Percentiles rank a stretch among this genome's conserved stretches.
Conservation (phyloP, 2,329 filamentous ascomycete genomes). For the Fusarium fracticaudum region DNA sequence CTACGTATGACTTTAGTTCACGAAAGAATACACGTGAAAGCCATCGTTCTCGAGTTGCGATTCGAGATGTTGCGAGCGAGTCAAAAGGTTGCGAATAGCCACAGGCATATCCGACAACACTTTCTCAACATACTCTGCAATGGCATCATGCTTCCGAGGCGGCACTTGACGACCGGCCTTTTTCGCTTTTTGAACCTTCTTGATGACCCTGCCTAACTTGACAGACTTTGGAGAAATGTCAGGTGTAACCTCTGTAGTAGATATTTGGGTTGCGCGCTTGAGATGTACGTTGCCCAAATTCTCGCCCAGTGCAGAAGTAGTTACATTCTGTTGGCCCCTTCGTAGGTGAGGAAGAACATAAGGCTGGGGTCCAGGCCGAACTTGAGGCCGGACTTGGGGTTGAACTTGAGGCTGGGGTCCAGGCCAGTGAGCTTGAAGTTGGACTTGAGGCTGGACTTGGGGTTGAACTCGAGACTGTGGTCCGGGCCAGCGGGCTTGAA, state of each 20-base stretch:
- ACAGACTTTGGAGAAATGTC: not conserved
- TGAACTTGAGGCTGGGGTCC: not conserved
- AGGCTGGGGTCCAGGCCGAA: not conserved
- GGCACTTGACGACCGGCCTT: not conserved
- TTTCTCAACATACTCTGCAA: not conserved
- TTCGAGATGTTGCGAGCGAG: constrained; percentile 20
- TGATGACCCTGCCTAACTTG: constrained; percentile 8
- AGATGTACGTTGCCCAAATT: not conserved
- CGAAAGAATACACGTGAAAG: constrained; percentile 10
- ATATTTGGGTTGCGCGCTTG: constrained; percentile 9
- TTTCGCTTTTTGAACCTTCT: not conserved
- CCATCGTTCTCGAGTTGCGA: not conserved
- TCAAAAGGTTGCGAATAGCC: constrained; percentile 33
- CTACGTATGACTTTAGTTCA: not conserved
- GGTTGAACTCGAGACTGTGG: no score
- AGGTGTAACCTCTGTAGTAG: not conserved
- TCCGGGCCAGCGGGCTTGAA: not conserved
- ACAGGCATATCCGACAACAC: constrained; percentile 26
- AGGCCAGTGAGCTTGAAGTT: no score
- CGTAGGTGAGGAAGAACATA: not conserved
- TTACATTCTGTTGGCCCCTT: not conserved
- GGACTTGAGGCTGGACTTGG: not conserved
- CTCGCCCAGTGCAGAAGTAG: not conserved
- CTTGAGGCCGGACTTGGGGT: not conserved
- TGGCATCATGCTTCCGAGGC: not conserved